Percentiles rank a stretch among this genome's conserved stretches.
Conservation (phyloP, 2,329 filamentous ascomycete species). For the Aspergillus texensis region DNA sequence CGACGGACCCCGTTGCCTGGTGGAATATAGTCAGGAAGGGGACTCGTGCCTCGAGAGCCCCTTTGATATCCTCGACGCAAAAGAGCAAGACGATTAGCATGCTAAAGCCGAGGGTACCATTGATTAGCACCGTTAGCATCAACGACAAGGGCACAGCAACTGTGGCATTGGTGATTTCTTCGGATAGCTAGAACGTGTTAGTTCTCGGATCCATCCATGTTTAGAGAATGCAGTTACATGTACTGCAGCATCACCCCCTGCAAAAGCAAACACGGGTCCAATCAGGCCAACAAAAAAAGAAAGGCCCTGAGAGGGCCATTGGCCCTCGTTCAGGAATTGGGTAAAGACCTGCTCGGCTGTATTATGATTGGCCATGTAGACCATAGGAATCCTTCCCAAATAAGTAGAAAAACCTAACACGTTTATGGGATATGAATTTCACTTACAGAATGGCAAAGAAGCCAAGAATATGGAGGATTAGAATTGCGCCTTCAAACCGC, state of each 20-base stretch:
- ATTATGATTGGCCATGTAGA: conserved; percentile 44
- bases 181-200: conserved; percentile 30
- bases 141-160: conserved; percentile 40
- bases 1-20: conserved; percentile 29
- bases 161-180: conserved; percentile 45
- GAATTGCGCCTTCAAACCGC: conserved; percentile 50
- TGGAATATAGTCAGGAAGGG: conserved; percentile 49
- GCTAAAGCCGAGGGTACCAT: conserved; percentile 38
- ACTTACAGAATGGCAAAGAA: conserved; percentile 52
- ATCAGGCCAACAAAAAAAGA: conserved; percentile 30
- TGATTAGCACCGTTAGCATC: conserved; percentile 39
- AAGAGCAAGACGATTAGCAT: conserved; percentile 42
- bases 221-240: conserved; percentile 32
- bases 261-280: conserved; percentile 39
- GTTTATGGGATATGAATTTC: background rate
- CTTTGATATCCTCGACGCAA: conserved; percentile 37
- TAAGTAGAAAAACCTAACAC: background rate
- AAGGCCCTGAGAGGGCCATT: conserved; percentile 24
- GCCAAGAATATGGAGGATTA: conserved; percentile 55
- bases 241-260: conserved; percentile 40
- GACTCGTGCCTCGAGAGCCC: conserved; percentile 37
- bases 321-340: conserved; percentile 47
- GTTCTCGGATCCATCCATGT: too few relatives aligned
- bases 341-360: conserved; percentile 39
- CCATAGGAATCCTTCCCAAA: conserved; percentile 41